phyloP scores from a whole-genome alignment of 345 rosid genomes.

The Passiflora organensis region DNA sequence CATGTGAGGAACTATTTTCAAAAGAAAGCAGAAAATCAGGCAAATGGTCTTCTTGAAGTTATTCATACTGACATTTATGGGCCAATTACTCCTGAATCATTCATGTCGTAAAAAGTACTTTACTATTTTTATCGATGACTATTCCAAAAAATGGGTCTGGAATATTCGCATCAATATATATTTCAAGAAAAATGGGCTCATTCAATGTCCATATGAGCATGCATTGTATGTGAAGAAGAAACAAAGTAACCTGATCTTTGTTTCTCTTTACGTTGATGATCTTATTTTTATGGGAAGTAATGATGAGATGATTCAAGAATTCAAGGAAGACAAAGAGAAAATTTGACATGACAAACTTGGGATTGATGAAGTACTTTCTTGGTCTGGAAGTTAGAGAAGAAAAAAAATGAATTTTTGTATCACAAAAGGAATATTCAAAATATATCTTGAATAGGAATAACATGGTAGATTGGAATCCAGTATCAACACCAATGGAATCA shows the following conservation, averaged over 20 bases:
- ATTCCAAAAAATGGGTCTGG: background rate
- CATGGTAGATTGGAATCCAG: too few species aligned
- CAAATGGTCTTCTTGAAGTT: too few species aligned
- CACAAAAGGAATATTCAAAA: background rate
- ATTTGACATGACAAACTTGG: background rate
- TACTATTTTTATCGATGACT: slow-evolving; percentile 1
- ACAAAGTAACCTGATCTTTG: background rate
- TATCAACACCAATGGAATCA: background rate
- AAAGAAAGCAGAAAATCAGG: background rate
- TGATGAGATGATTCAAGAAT: background rate
- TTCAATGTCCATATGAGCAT: too few species aligned
- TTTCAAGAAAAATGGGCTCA: too few species aligned
- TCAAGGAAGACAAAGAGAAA: background rate
- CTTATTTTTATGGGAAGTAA: background rate
- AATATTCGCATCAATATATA: too few species aligned
- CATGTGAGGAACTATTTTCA: background rate
- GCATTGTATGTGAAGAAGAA: too few species aligned
- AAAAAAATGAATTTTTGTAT: slow-evolving; percentile 1
- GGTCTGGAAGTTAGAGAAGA: background rate
- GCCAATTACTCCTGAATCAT: background rate
- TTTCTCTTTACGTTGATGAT: background rate
- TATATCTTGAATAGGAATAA: background rate
- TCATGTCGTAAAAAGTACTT: background rate
- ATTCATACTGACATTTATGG: background rate
- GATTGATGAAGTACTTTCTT: background rate